Base-by-base conservation (phyloP, 108 stramenopile genomes). In the Conticribra weissflogii region DNA sequence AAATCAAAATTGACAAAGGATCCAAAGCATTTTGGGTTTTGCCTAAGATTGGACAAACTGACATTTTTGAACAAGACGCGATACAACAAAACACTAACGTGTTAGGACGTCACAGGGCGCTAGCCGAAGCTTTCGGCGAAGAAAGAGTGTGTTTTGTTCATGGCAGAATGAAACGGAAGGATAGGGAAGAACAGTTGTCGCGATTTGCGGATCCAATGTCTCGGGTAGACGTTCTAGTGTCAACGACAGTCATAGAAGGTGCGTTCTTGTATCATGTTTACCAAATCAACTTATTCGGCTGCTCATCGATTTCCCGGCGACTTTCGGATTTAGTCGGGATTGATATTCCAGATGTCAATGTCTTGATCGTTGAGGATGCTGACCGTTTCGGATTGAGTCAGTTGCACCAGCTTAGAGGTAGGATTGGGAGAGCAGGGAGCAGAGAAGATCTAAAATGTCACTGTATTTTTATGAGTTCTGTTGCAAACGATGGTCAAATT, bases 231-330 rank as follows among this genome's bases (percentile, higher is more conserved):
- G 59, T 87, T 24, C 51, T 87, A 32, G 64, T 87, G 28, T 82
- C 79, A 23, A 87, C 86, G 17, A 83, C 84, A 3, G 68, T 85
- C 63, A 77, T 87, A 51, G 86, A 87, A 76, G n/a, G n/a, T n/a
- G n/a, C n/a, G n/a, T n/a, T n/a, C n/a, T n/a, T n/a, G n/a, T n/a
- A n/a, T n/a, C n/a, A n/a, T n/a, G n/a, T n/a, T n/a, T n/a, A n/a
- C n/a, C n/a, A n/a, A n/a, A n/a, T n/a, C n/a, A n/a, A n/a, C n/a
- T n/a, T n/a, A n/a, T n/a, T n/a, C n/a, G n/a, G n/a, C n/a, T n/a
- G n/a, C n/a, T n/a, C n/a, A n/a, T n/a, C n/a, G n/a, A n/a, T n/a
- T n/a, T n/a, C n/a, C n/a, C n/a, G n/a, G n/a, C n/a, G n/a, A n/a
- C n/a, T n/a, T n/a, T n/a, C n/a, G n/a, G n/a, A n/a, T n/a, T n/a